Evolutionary conservation across 2,329 filamentous ascomycete species (phyloP), one percentile per base, ranked within the genome.

Genomic region (Trichoderma oligosporum): DNA sequence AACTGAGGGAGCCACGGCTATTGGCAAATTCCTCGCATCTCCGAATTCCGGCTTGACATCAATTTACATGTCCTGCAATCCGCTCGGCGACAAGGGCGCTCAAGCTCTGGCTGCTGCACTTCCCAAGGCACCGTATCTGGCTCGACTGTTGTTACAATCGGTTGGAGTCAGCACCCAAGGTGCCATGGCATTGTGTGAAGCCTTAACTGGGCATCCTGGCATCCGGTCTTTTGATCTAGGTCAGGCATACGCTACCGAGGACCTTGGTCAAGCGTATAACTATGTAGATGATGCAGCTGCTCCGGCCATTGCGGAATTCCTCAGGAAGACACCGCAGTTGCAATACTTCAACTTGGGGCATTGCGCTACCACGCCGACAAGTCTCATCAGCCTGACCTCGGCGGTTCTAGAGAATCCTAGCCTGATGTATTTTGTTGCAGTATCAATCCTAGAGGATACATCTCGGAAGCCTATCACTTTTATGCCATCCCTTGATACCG

Each of bases 211-310:
- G 16, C 70, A 76, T 61, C 64, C 71, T 7, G 61, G 63, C 29
- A 65, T 79, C 18, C 68, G 67, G 11, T 66, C 66, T 18, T 62
- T 80, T 9, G 76, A 79, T 60, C 58, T 80, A 4, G 74, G 76
- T 14, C 77, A 79, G 62, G 72, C 71, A 18, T 79, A 73, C 62
- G 71, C 73, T n/a, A 80, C 77, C 9, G 62, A 72, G 27, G 77
- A 79, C 58, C 71, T 78, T 1, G 67, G 67, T 27, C 71, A 73
- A 63, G 74, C 74, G 25, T 79, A 76, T 67, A 80, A 80, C 59
- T 79, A 72, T 65, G 68, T 80, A 39, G 72, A 74, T 25, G 74
- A 77, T 57, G 67, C 39, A 4, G 66, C 68, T 16, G 65, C 73
- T 3, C 59, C 65, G 2, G 61, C 70, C 20, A 66, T 80, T 8